phyloP scores from a whole-genome alignment of 225 moss, liverwort and hornwort species.

The Straminergon stramineum region DNA sequence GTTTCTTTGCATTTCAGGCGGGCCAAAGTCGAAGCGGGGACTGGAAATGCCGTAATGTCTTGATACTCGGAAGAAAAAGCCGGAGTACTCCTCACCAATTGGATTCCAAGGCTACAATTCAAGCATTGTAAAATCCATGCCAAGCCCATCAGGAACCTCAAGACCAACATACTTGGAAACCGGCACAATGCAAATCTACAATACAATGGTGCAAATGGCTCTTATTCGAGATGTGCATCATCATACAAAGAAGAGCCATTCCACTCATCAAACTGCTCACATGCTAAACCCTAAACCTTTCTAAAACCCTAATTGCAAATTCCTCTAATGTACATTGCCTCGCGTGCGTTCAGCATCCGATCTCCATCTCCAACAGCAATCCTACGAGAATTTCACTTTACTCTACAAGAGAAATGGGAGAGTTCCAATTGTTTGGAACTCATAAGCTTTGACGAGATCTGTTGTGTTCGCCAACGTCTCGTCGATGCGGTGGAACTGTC shows the following conservation, averaged over 20 bases:
- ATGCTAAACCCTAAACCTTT: background rate
- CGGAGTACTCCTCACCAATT: background rate
- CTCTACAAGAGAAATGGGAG: slow-evolving; percentile 25
- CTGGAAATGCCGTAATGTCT: background rate
- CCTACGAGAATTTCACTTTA: background rate
- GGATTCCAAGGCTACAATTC: background rate
- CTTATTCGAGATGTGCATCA: background rate
- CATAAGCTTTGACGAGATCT: slow-evolving; percentile 17
- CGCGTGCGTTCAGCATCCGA: background rate
- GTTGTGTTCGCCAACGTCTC: slow-evolving; percentile 9
- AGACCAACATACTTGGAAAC: background rate
- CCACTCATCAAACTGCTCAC: background rate
- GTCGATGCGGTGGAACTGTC: slow-evolving; percentile 10
- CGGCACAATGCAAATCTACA: background rate
- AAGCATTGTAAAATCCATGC: background rate
- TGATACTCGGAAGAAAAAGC: background rate
- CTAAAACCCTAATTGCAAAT: background rate
- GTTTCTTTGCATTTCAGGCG: background rate
- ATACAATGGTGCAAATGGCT: background rate
- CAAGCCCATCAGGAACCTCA: background rate
- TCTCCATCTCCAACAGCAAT: background rate
- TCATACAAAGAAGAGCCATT: background rate
- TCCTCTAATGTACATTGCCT: background rate
- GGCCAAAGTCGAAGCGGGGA: too few species aligned
- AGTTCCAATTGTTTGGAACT: slow-evolving; percentile 19